Percentiles rank a stretch among this genome's conserved stretches.
These are phyloP conservation scores for Suhomyces kilbournensis DNA, from an alignment of 805 yeast species.

Conservation along the genomic window DNA sequence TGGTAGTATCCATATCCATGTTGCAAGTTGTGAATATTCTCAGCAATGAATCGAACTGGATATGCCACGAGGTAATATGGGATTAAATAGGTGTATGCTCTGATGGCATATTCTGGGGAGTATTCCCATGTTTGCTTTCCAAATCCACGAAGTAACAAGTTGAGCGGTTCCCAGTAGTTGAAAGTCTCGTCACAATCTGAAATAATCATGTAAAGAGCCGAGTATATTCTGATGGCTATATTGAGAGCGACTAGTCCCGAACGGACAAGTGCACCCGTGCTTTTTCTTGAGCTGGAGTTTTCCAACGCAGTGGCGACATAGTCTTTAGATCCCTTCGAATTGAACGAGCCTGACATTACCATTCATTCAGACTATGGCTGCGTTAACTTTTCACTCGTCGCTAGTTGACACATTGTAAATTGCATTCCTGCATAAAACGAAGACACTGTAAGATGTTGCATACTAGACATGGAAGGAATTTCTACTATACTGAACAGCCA, in stretches of 20 bases:
- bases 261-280: neutral
- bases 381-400: neutral
- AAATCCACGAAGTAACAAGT: constrained; percentile 69
- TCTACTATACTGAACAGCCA: too few species aligned
- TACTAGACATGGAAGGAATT: neutral
- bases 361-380: neutral
- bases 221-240: constrained; percentile 24
- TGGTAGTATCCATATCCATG: constrained; percentile 18
- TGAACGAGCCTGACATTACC: neutral
- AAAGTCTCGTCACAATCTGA: constrained; percentile 91
- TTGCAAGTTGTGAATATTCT: constrained; percentile 13
- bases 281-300: neutral
- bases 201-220: constrained; percentile 60
- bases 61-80: constrained; percentile 40
- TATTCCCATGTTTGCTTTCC: constrained; percentile 98
- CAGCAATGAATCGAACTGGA: constrained; percentile 15
- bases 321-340: neutral
- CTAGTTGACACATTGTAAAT: neutral
- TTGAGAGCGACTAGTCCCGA: constrained; percentile 10
- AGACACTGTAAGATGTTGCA: neutral
- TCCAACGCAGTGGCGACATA: neutral
- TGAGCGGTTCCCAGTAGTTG: constrained; percentile 94
- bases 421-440: neutral
- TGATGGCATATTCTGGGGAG: constrained; percentile 81
- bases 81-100: constrained; percentile 78